These are phyloP conservation scores for Blastocystis sp. DNA, from an alignment of 352 stramenopile species.

Conservation along the genomic window DNA sequence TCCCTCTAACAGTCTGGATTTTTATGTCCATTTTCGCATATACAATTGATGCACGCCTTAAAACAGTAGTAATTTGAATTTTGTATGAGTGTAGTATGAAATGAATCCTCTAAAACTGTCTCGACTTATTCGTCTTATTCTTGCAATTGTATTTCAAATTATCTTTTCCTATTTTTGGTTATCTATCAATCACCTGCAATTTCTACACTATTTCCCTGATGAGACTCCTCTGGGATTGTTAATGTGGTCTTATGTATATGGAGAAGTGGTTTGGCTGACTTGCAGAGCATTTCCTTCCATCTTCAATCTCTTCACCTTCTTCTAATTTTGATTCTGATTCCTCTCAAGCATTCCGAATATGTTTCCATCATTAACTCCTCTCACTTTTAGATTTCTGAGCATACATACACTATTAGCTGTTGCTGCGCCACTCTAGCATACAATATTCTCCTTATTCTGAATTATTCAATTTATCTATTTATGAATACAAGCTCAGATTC, in stretches of 20 bases:
- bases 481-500: background rate
- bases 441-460: background rate
- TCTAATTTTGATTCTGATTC: background rate
- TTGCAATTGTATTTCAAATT: background rate
- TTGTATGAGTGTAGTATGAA: background rate
- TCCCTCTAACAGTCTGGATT: constrained; percentile 17
- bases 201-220: constrained; percentile 16
- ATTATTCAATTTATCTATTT: background rate
- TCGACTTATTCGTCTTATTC: background rate
- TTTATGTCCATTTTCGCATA: constrained; percentile 16
- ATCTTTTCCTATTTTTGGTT: background rate
- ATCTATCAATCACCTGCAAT: background rate
- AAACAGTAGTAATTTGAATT: background rate
- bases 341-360: background rate
- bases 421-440: background rate
- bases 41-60: constrained; percentile 1
- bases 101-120: background rate
- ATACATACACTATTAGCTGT: background rate
- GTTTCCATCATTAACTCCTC: background rate
- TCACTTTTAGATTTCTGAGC: background rate
- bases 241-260: constrained; percentile 1
- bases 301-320: background rate
- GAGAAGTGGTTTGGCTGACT: background rate
- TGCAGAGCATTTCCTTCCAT: constrained; percentile 2
- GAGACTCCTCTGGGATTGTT: background rate